These are phyloP conservation scores for Yamadazyma takamatsuzukensis DNA, from an alignment of 805 yeast species.

Conservation along the genomic window DNA sequence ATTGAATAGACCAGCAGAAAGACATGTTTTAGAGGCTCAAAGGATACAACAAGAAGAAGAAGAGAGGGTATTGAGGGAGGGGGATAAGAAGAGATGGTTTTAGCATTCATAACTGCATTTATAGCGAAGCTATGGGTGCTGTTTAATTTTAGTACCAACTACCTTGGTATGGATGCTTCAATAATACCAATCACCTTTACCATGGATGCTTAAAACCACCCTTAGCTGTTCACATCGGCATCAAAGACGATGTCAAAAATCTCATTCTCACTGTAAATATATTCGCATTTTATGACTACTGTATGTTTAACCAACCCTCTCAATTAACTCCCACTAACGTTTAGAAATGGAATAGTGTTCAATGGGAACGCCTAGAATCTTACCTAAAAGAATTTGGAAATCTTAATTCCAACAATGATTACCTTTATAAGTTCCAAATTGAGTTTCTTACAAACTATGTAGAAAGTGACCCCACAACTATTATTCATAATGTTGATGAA, in stretches of 20 bases:
- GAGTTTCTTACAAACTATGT: slow-evolving; percentile 10
- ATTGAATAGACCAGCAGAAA: slow-evolving; percentile 64
- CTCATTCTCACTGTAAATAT: too few relatives aligned
- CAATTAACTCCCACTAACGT: slow-evolving; percentile 1
- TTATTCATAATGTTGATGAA: slow-evolving; percentile 6
- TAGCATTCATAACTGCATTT: background rate
- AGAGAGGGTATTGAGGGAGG: slow-evolving; percentile 36
- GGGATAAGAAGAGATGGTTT: slow-evolving; percentile 1
- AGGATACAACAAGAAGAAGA: slow-evolving; percentile 65
- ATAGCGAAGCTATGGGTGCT: too few relatives aligned
- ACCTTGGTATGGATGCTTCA: too few relatives aligned
- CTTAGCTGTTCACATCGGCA: too few relatives aligned
- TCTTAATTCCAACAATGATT: slow-evolving; percentile 7
- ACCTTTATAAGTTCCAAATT: slow-evolving; percentile 11
- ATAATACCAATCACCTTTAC: too few relatives aligned
- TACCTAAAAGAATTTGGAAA: slow-evolving; percentile 13
- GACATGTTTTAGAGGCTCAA: slow-evolving; percentile 74
- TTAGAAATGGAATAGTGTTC: slow-evolving; percentile 4
- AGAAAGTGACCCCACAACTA: slow-evolving; percentile 7
- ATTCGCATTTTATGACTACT: slow-evolving; percentile 5
- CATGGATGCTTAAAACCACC: too few relatives aligned
- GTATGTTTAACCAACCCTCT: background rate
- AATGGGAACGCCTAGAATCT: slow-evolving; percentile 12
- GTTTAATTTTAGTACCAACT: too few relatives aligned
- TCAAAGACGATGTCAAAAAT: too few relatives aligned